Percentiles rank a stretch among this genome's conserved stretches.
Evolutionary conservation across 1,139 yeast species (phyloP).

Genomic region (Petasospora fabianii): DNA sequence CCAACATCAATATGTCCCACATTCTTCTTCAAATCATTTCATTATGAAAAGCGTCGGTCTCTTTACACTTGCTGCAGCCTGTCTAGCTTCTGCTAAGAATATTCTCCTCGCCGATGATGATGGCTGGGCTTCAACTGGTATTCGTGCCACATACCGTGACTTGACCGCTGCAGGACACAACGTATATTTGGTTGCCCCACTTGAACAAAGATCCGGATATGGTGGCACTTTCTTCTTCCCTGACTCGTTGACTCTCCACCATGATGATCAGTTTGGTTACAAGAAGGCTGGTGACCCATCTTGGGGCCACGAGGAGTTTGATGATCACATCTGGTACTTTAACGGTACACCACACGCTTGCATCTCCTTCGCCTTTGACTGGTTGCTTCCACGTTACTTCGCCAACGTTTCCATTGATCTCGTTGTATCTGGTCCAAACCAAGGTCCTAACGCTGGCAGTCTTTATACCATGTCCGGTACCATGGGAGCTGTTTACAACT

Average conservation of each 20-base stretch:
- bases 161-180: conserved; percentile 53
- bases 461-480: conserved; percentile 42
- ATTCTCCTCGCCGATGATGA: conserved; percentile 59
- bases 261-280: conserved; percentile 40
- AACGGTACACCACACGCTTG: conserved; percentile 44
- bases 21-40: no score
- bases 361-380: conserved; percentile 40
- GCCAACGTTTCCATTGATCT: conserved; percentile 37
- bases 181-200: conserved; percentile 56
- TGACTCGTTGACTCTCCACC: conserved; percentile 30
- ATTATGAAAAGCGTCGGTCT: conserved; percentile 3
- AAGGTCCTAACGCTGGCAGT: conserved; percentile 41
- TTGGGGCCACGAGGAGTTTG: conserved; percentile 41
- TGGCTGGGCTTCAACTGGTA: conserved; percentile 55
- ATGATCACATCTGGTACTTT: conserved; percentile 44
- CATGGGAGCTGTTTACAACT: conserved; percentile 41
- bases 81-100: conserved; percentile 33
- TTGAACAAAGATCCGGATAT: conserved; percentile 55
- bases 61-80: conserved; percentile 10
- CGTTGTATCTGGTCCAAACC: conserved; percentile 45
- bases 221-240: conserved; percentile 53
- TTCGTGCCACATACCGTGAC: conserved; percentile 55
- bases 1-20: no score
- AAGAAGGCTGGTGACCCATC: conserved; percentile 39
- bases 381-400: conserved; percentile 36